Conservation (phyloP, 1,284 basidiomycete species). For the Trametes sp. region DNA sequence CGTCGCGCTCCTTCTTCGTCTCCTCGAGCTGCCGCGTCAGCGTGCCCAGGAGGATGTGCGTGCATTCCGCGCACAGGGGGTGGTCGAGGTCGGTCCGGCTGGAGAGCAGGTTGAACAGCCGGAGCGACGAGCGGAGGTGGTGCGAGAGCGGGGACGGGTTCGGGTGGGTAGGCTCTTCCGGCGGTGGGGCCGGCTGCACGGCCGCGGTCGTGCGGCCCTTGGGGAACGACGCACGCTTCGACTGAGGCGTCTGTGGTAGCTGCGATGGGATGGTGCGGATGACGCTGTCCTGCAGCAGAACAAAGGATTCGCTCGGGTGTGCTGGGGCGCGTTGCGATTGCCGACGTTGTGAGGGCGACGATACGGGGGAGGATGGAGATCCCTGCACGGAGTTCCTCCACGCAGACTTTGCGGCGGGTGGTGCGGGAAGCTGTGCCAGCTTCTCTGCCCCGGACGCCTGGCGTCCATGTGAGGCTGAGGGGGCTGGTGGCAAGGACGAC, state of each 20-base stretch:
- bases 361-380: conserved; percentile 48
- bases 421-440: conserved; percentile 61
- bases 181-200: conserved; percentile 30
- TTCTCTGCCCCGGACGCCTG: conserved; percentile 60
- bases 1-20: conserved; percentile 90
- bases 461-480: conserved; percentile 46
- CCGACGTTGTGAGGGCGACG: conserved; percentile 60
- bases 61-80: conserved; percentile 95
- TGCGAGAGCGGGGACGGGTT: conserved; percentile 81
- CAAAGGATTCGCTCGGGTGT: conserved; percentile 85
- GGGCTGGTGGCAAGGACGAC: conserved; percentile 69
- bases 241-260: conserved; percentile 46
- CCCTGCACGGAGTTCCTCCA: conserved; percentile 62
- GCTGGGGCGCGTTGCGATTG: conserved; percentile 58
- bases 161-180: conserved; percentile 55
- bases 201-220: conserved; percentile 37
- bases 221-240: conserved; percentile 49
- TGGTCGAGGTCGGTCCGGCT: conserved; percentile 89
- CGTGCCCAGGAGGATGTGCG: conserved; percentile 79
- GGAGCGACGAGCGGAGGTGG: conserved; percentile 75
- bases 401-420: conserved; percentile 63
- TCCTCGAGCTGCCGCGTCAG: conserved; percentile 89
- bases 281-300: conserved; percentile 86
- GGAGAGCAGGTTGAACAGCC: conserved; percentile 82
- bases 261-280: conserved; percentile 67